Conservation (phyloP, 164 flowering plant species). For the Dillenia suffruticosa region DNA sequence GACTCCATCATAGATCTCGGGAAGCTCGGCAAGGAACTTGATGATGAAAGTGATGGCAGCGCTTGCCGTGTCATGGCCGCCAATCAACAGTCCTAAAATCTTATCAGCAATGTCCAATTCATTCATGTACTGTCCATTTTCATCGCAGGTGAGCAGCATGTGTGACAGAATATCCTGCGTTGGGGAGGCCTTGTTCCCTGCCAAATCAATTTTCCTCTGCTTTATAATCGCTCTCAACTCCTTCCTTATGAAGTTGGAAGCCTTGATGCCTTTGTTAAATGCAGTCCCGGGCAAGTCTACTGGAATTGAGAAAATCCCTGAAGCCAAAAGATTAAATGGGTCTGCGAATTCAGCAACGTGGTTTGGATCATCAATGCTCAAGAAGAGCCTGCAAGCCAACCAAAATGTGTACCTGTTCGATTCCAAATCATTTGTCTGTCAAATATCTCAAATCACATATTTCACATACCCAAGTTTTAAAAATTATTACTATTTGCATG, state of each 20-base stretch:
- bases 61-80: slow-evolving; percentile 58
- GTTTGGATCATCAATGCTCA: slow-evolving; percentile 35
- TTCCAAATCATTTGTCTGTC: no score
- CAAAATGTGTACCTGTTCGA: slow-evolving; percentile 23
- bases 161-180: slow-evolving; percentile 42
- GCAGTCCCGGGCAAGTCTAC: slow-evolving; percentile 54
- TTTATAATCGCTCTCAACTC: slow-evolving; percentile 27
- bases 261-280: slow-evolving; percentile 32
- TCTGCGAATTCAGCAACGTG: slow-evolving; percentile 19
- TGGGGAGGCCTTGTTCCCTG: slow-evolving; percentile 24
- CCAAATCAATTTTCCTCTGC: slow-evolving; percentile 30
- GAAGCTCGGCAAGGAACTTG: slow-evolving; percentile 47
- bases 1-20: slow-evolving; percentile 34
- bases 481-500: no score
- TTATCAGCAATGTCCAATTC: slow-evolving; percentile 53
- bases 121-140: slow-evolving; percentile 34
- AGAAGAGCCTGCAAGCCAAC: slow-evolving; percentile 33
- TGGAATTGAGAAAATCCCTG: slow-evolving; percentile 37
- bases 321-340: slow-evolving; percentile 25
- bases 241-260: slow-evolving; percentile 27
- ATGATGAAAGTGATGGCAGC: slow-evolving; percentile 41
- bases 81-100: slow-evolving; percentile 49
- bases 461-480: no score
- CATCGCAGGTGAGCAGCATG: slow-evolving; percentile 33
- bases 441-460: no score